phyloP scores from a whole-genome alignment of 106 monocot species.

The Xerophyta viscosa region DNA sequence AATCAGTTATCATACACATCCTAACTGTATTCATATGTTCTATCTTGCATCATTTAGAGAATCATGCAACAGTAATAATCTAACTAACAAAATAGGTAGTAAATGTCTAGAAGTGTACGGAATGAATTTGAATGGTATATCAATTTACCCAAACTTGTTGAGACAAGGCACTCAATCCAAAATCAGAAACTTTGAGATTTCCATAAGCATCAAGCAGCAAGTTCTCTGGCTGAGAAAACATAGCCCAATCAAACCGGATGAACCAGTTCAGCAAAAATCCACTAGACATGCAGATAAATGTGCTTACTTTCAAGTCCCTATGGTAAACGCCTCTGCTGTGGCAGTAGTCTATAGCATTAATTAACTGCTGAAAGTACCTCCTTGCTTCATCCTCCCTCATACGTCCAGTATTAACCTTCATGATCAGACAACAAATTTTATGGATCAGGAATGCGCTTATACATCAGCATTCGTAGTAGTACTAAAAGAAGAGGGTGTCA shows the following conservation, averaged over 20 bases:
- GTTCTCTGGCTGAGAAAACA: conserved; percentile 61
- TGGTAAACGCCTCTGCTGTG: conserved; percentile 91
- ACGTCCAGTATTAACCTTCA: conserved; percentile 63
- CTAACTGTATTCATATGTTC: too few species aligned
- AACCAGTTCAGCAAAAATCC: too few species aligned
- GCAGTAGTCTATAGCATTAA: conserved; percentile 90
- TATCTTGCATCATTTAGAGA: too few species aligned
- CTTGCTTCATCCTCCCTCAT: conserved; percentile 80
- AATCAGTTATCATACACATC: too few species aligned
- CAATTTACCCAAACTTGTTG: conserved; percentile 72
- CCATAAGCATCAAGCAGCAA: conserved; percentile 66
- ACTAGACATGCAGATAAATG: neutral
- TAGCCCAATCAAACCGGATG: neutral
- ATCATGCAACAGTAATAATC: too few species aligned
- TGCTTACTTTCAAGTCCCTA: conserved; percentile 64
- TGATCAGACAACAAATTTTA: neutral
- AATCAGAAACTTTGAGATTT: conserved; percentile 85
- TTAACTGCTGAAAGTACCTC: conserved; percentile 76
- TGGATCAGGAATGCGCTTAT: too few species aligned
- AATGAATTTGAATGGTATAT: too few species aligned
- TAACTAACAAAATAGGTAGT: too few species aligned
- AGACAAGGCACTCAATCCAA: conserved; percentile 82
- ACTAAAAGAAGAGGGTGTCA: too few species aligned
- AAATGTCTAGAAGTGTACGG: too few species aligned
- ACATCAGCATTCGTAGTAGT: too few species aligned